These are phyloP conservation scores for Triadica sebifera DNA, from an alignment of 345 rosid genomes.

Conservation along the genomic window DNA sequence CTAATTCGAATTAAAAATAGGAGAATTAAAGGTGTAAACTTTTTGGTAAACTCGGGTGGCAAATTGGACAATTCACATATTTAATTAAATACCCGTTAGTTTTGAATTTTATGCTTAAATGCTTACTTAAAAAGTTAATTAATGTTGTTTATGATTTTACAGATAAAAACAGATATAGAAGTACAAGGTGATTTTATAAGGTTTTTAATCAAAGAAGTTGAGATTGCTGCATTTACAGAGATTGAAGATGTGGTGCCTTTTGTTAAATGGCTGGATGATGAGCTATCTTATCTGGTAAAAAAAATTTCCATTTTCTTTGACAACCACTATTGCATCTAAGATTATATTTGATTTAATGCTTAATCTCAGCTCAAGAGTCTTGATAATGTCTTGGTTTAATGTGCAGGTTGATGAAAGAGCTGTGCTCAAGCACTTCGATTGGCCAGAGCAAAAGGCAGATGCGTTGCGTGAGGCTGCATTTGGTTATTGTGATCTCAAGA, in stretches of 20 bases:
- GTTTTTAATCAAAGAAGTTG: conserved; percentile 83
- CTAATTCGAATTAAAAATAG: neutral
- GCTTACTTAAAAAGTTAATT: too few relatives aligned
- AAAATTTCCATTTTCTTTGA: neutral
- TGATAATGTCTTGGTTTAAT: neutral
- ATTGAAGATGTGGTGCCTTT: conserved; percentile 92
- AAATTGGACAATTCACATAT: conserved; percentile 16
- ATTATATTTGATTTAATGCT: too few relatives aligned
- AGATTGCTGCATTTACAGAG: conserved; percentile 69
- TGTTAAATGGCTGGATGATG: conserved; percentile 96
- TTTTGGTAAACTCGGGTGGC: conserved; percentile 4
- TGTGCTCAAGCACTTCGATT: conserved; percentile 77
- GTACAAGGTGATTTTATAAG: conserved; percentile 92
- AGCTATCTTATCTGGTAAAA: conserved; percentile 78
- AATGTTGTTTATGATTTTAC: conserved; percentile 6
- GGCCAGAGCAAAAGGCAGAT: conserved; percentile 96
- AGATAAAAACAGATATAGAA: conserved; percentile 96
- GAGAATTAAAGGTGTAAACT: neutral
- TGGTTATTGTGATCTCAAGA: conserved; percentile 81
- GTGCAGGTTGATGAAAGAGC: conserved; percentile 87
- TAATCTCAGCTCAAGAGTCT: too few relatives aligned
- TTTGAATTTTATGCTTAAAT: too few relatives aligned
- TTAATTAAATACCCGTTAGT: neutral
- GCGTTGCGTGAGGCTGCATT: conserved; percentile 92
- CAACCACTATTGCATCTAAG: too few relatives aligned